Evolutionary conservation across 2,329 filamentous ascomycete species (phyloP).

Genomic region (Fusarium sp.): DNA sequence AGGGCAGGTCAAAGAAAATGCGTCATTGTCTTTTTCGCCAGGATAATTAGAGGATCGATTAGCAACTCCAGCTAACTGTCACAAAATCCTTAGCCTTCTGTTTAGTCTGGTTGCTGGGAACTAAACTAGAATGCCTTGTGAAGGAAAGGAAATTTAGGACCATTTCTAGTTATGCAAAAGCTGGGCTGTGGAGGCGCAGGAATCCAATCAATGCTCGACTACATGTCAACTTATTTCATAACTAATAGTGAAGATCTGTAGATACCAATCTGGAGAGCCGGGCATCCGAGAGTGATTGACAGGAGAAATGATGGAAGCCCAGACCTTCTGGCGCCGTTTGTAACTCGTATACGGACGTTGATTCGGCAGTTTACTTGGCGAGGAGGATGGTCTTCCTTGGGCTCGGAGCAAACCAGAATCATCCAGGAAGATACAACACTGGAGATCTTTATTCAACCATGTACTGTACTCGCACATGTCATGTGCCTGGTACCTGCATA

Average conservation of each 20-base stretch:
- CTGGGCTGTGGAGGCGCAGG: slow-evolving; percentile 23
- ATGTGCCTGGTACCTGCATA: slow-evolving; percentile 44
- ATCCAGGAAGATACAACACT: slow-evolving; percentile 10
- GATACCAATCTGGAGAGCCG: slow-evolving; percentile 36
- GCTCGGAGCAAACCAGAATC: background rate
- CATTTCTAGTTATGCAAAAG: slow-evolving; percentile 34
- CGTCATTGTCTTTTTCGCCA: slow-evolving; percentile 14
- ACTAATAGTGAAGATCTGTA: slow-evolving; percentile 38
- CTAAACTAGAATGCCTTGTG: slow-evolving; percentile 14
- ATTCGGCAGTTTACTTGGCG: slow-evolving; percentile 22
- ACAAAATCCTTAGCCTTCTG: slow-evolving; percentile 15
- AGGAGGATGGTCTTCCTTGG: slow-evolving; percentile 1
- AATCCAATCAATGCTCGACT: slow-evolving; percentile 41
- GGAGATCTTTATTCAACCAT: slow-evolving; percentile 40
- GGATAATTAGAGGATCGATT: slow-evolving; percentile 3
- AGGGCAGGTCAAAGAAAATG: slow-evolving; percentile 32
- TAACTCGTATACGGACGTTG: slow-evolving; percentile 10
- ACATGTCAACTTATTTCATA: slow-evolving; percentile 13
- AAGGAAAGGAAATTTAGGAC: slow-evolving; percentile 23
- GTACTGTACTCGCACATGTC: background rate
- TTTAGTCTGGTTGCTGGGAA: background rate
- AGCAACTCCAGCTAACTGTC: slow-evolving; percentile 23
- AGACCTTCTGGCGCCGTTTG: slow-evolving; percentile 38
- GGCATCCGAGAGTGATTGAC: slow-evolving; percentile 34
- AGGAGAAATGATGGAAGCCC: slow-evolving; percentile 40